Base-by-base conservation (phyloP, 1,284 basidiomycete genomes). In the Thecaphora thlaspeos region DNA sequence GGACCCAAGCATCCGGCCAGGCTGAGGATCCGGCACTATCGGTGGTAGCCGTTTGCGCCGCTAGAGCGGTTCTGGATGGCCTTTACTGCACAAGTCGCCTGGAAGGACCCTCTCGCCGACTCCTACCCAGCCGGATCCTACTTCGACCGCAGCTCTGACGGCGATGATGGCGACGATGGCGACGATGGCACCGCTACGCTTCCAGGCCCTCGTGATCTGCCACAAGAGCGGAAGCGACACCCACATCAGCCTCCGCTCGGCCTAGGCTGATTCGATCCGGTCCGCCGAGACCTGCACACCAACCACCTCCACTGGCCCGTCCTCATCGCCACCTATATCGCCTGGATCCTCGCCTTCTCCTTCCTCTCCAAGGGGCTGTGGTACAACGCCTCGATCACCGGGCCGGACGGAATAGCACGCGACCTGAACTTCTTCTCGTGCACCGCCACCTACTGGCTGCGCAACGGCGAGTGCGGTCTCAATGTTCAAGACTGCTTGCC, bases 401-500 rank as follows among this genome's bases (percentile, higher is more conserved):
- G 41, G 0, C 44, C 43, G 7, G 43, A 51, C 19, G 55, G 60
- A 2, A 53, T 53, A 0, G 45, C 51, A 39, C 42, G 44, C 11
- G 28, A 48, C 5, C 69, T 69, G 0, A 39, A 41, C 11, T 66
- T 67, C 36, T 53, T 59, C 48, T 61, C 62, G 28, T 70, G 68
- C 56, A 66, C 74, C 15, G 37, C 68, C 15, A 73, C 74, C 2
- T 79, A 64, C 61, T 80, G 79, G 79, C 47, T 60, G 10, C 52
- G 57, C 12, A 75, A 80, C 43, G 73, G 54, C 7, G 51, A 53
- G 11, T 93, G 91, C 69, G 90, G 90, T 7, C 77, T 91, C 26
- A 79, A 92, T 65, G 90, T 89, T 0, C 64, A 79, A 21, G 65
- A 74, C 2, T 92, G 90, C 76, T 80, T 77, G 17, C 89, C 89